Evolutionary conservation across 345 rosid genomes (phyloP).

Genomic region (Corymbia maculata): DNA sequence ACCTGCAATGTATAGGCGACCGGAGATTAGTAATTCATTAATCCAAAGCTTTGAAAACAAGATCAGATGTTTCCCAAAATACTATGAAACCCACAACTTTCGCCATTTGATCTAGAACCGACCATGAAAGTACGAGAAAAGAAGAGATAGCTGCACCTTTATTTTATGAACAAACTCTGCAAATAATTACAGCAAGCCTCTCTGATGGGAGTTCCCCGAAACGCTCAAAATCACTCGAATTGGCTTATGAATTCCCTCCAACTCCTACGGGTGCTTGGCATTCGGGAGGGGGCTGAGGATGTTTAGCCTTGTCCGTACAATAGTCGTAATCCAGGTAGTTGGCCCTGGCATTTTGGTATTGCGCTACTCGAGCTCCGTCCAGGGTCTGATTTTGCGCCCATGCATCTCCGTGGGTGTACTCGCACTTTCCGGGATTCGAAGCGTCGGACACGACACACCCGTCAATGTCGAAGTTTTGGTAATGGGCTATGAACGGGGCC

Average conservation of each 20-base stretch:
- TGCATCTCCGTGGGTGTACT: not conserved
- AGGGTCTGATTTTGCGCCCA: not conserved
- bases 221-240: not conserved
- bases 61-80: not conserved
- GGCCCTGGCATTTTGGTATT: conserved; percentile 4
- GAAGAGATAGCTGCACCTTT: not conserved
- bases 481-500: conserved; percentile 22
- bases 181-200: not conserved
- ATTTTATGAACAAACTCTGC: not conserved
- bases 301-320: not conserved
- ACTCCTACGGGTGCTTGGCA: not conserved
- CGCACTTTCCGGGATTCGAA: not conserved
- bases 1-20: not conserved
- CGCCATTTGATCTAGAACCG: too few species aligned
- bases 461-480: conserved; percentile 10
- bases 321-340: conserved; percentile 18
- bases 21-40: not conserved
- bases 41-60: not conserved
- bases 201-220: not conserved
- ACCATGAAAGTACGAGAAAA: too few species aligned
- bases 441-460: conserved; percentile 3
- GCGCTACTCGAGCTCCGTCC: not conserved
- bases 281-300: not conserved
- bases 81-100: too few species aligned
- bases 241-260: not conserved